Evolutionary conservation across 2,329 filamentous ascomycete genomes (phyloP).

Genomic region (Fusarium newnesense): DNA sequence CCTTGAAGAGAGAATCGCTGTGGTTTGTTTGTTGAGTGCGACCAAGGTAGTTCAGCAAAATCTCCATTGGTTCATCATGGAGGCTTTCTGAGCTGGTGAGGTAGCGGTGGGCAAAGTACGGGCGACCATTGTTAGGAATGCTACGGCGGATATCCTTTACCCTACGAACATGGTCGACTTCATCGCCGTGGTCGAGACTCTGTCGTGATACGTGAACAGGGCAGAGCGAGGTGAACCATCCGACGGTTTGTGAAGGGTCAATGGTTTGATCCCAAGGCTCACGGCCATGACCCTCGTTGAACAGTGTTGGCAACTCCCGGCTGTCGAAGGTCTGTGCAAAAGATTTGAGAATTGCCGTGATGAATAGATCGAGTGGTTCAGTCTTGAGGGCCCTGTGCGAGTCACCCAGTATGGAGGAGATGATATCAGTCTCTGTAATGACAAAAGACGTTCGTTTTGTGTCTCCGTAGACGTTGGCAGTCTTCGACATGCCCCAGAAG

Average conservation of each 20-base stretch:
- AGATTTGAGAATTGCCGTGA: slow-evolving; percentile 48
- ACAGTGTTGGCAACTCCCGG: slow-evolving; percentile 49
- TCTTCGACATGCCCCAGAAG: slow-evolving; percentile 35
- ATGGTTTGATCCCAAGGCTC: slow-evolving; percentile 48
- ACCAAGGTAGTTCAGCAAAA: slow-evolving; percentile 26
- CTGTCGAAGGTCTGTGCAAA: slow-evolving; percentile 50
- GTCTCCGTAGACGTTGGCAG: slow-evolving; percentile 21
- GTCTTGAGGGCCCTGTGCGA: slow-evolving; percentile 49
- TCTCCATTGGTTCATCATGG: slow-evolving; percentile 16
- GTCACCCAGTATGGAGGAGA: slow-evolving; percentile 29
- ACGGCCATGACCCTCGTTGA: slow-evolving; percentile 55
- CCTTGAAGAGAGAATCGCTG: not conserved
- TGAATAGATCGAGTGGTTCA: slow-evolving; percentile 52
- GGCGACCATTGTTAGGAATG: slow-evolving; percentile 19
- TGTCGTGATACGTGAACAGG: slow-evolving; percentile 43
- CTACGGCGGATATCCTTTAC: slow-evolving; percentile 24
- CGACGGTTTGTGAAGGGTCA: slow-evolving; percentile 54
- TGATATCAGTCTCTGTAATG: not conserved
- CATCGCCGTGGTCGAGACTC: not conserved
- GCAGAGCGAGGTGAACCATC: slow-evolving; percentile 58
- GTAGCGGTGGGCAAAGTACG: slow-evolving; percentile 26
- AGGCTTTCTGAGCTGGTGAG: not conserved
- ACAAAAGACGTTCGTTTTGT: not conserved
- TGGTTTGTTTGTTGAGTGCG: slow-evolving; percentile 8
- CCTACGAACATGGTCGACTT: slow-evolving; percentile 9